Conservation (phyloP, 129 eudicot species). For the Ambrosia artemisiifolia region DNA sequence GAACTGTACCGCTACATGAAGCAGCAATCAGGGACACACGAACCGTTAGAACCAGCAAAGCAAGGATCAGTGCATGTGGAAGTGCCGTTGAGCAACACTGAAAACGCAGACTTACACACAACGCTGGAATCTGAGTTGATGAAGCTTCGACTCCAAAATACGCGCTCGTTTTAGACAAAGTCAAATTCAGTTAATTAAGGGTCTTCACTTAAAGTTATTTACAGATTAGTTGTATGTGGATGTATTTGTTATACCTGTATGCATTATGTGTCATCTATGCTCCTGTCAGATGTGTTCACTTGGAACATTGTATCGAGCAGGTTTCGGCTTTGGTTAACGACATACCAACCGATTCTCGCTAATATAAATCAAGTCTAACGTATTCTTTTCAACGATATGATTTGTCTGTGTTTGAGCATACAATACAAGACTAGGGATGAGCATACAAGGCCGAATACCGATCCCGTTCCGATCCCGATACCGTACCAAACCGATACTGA, state of each 20-base stretch:
- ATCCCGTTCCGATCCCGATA: too few species aligned
- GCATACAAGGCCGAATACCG: too few species aligned
- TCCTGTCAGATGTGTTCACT: background rate
- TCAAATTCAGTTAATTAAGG: slow-evolving; percentile 29
- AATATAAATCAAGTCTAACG: too few species aligned
- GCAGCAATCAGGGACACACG: slow-evolving; percentile 35
- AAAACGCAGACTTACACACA: slow-evolving; percentile 31
- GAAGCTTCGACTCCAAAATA: slow-evolving; percentile 39
- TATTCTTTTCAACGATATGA: too few species aligned
- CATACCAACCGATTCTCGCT: too few species aligned
- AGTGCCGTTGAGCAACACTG: slow-evolving; percentile 37
- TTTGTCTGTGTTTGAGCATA: too few species aligned
- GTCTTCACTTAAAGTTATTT: background rate
- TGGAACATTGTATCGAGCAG: too few species aligned
- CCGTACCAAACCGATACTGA: too few species aligned
- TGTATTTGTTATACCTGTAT: slow-evolving; percentile 11
- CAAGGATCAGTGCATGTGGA: slow-evolving; percentile 67
- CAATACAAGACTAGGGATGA: too few species aligned
- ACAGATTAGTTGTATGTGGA: background rate
- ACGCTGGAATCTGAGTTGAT: slow-evolving; percentile 52
- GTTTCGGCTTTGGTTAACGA: too few species aligned
- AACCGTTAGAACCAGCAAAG: slow-evolving; percentile 37
- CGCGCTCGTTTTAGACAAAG: slow-evolving; percentile 22
- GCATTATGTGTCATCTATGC: slow-evolving; percentile 6
- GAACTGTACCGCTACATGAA: slow-evolving; percentile 62